These are phyloP conservation scores for Yamadazyma sp. DNA, from an alignment of 805 yeast species.

Conservation along the genomic window DNA sequence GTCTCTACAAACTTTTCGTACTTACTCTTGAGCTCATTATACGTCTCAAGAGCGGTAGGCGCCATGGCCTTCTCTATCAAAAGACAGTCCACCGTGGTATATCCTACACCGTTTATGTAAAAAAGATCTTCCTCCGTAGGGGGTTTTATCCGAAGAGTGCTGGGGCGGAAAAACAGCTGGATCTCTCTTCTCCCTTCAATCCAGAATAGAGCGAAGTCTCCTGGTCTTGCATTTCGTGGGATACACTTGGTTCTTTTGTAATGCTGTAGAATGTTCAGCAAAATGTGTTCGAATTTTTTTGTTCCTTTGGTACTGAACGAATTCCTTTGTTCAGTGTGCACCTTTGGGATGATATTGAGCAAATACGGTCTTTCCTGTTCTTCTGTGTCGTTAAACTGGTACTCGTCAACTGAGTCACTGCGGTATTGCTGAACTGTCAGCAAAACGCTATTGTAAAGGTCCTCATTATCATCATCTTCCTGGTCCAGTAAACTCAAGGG, in stretches of 20 bases:
- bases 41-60: conserved; percentile 22
- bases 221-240: conserved; percentile 14
- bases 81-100: conserved; percentile 22
- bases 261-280: conserved; percentile 19
- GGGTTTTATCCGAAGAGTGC: conserved; percentile 37
- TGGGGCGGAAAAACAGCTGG: conserved; percentile 39
- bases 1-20: conserved; percentile 6
- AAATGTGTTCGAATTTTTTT: conserved; percentile 24
- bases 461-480: conserved; percentile 12
- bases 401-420: conserved; percentile 12
- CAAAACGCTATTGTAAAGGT: conserved; percentile 4
- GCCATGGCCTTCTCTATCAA: conserved; percentile 23
- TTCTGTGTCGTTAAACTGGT: conserved; percentile 23
- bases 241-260: conserved; percentile 13
- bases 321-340: conserved; percentile 16
- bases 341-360: conserved; percentile 29
- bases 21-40: conserved; percentile 29
- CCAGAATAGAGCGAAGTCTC: conserved; percentile 32
- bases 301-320: conserved; percentile 30
- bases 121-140: conserved; percentile 9
- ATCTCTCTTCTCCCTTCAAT: conserved; percentile 39
- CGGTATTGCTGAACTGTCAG: conserved; percentile 2
- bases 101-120: conserved; percentile 10
- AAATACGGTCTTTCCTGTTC: conserved; percentile 32
- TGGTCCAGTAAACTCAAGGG: too few species aligned